Evolutionary conservation across 176 grass and related monocot species (phyloP).

Genomic region (Lolium perenne): DNA sequence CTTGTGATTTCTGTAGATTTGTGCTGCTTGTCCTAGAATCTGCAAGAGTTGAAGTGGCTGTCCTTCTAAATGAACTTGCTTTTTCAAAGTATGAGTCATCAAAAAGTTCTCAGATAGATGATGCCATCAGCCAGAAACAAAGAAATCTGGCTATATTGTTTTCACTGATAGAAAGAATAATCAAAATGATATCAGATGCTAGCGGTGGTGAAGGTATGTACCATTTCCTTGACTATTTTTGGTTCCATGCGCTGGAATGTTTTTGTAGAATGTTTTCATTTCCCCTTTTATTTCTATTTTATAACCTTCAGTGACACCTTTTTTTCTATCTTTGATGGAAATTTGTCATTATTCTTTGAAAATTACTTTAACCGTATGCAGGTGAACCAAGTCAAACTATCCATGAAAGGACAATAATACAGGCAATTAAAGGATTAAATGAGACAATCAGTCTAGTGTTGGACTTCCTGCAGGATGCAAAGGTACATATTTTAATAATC

Average conservation of each 20-base stretch:
- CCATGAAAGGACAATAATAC: slow-evolving; percentile 73
- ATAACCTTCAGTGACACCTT: background rate
- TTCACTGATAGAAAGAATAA: slow-evolving; percentile 91
- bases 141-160: slow-evolving; percentile 81
- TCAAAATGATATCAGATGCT: slow-evolving; percentile 81
- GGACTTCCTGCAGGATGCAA: slow-evolving; percentile 93
- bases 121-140: slow-evolving; percentile 67
- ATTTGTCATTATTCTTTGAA: slow-evolving; percentile 22
- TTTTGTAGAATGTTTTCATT: background rate
- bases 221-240: slow-evolving; percentile 13
- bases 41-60: slow-evolving; percentile 86
- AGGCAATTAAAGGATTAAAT: slow-evolving; percentile 84
- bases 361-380: slow-evolving; percentile 39
- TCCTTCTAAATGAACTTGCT: slow-evolving; percentile 89
- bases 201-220: slow-evolving; percentile 71
- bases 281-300: slow-evolving; percentile 1
- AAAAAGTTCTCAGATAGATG: slow-evolving; percentile 61
- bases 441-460: slow-evolving; percentile 85
- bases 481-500: slow-evolving; percentile 60
- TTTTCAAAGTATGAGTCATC: slow-evolving; percentile 85
- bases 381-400: slow-evolving; percentile 52
- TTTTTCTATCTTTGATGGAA: slow-evolving; percentile 18
- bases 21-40: slow-evolving; percentile 84
- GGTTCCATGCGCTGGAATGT: background rate
- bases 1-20: slow-evolving; percentile 69